A percentile compares a stretch with the other conserved stretches of the same genome.
phyloP scores from a whole-genome alignment of 495 filamentous ascomycete genomes.

The Hyaloscypha bicolor region DNA sequence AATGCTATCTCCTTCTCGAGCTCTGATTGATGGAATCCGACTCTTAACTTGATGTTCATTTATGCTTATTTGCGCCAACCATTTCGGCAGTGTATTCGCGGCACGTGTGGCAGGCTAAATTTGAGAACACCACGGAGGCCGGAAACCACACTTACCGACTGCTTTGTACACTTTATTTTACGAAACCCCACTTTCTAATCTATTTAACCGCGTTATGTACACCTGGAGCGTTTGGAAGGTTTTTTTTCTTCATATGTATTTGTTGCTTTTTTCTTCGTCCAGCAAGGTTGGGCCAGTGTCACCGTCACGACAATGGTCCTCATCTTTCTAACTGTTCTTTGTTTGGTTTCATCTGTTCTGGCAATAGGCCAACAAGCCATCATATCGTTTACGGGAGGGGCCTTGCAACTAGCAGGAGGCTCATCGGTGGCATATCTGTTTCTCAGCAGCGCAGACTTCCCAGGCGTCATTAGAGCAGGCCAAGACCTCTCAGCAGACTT shows the following conservation, averaged over 20 bases:
- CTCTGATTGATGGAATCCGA: conserved; percentile 3
- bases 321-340: neutral
- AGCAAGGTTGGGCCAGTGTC: neutral
- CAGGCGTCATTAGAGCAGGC: conserved; percentile 67
- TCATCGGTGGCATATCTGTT: conserved; percentile 49
- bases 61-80: neutral
- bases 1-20: neutral
- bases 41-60: neutral
- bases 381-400: neutral
- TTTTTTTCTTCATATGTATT: neutral
- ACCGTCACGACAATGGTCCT: neutral
- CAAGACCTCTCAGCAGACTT: conserved; percentile 70
- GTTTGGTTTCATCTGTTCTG: neutral
- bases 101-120: neutral
- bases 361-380: neutral
- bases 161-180: neutral
- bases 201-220: neutral
- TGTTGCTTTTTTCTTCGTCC: neutral
- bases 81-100: neutral
- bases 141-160: neutral
- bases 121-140: neutral
- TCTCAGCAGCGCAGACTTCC: conserved; percentile 58
- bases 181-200: neutral
- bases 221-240: neutral
- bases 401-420: conserved; percentile 45